Conservation (phyloP, 176 grass and related monocot species). For the Rhipidocladum racemiflorum region DNA sequence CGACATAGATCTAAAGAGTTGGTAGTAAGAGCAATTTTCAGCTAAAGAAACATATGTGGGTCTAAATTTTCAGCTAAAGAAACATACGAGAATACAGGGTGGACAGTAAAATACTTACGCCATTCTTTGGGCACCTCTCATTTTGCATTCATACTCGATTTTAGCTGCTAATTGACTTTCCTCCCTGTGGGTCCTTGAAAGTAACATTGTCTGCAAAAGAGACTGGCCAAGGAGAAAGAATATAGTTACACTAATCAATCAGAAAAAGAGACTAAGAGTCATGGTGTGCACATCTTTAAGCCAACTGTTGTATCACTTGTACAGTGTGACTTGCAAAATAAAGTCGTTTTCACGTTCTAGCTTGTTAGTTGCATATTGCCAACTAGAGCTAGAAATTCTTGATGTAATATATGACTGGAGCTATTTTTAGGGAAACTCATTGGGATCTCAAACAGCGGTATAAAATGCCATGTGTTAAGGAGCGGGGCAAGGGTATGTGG, state of each 20-base stretch:
- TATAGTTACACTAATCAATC: conserved; percentile 16
- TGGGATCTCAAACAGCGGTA: conserved; percentile 14
- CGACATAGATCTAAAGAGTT: neutral
- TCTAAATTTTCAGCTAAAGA: too few species aligned
- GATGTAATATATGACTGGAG: neutral
- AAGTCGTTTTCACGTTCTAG: neutral
- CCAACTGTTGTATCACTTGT: neutral
- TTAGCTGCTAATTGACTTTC: conserved; percentile 84
- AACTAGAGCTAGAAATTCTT: conserved; percentile 18
- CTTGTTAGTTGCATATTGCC: neutral
- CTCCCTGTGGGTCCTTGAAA: conserved; percentile 65
- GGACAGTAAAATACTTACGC: conserved; percentile 60
- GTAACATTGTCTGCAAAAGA: conserved; percentile 93
- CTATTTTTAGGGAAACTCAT: neutral
- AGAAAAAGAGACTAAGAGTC: neutral
- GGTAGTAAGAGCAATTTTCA: conserved; percentile 10
- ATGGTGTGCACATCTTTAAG: neutral
- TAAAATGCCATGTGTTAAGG: neutral
- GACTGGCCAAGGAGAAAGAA: conserved; percentile 49
- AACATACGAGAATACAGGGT: conserved; percentile 21
- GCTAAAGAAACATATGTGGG: too few species aligned
- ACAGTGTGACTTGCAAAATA: neutral
- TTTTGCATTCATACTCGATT: conserved; percentile 95
- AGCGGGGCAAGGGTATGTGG: neutral
- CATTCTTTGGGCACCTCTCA: conserved; percentile 98